Evolutionary conservation across 83 land plant genomes (phyloP).

Genomic region (Larix sibirica): DNA sequence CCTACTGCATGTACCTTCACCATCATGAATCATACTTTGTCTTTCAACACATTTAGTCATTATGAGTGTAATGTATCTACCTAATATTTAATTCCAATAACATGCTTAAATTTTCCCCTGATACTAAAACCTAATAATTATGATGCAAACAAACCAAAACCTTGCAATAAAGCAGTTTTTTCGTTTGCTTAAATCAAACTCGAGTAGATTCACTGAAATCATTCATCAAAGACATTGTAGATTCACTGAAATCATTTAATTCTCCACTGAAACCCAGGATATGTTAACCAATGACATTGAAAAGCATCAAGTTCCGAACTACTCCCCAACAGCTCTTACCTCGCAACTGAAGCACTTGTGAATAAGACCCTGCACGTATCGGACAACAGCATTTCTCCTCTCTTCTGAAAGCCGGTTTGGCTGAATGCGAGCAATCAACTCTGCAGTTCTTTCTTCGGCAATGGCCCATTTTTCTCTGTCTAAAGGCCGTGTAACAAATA

Average conservation of each 20-base stretch:
- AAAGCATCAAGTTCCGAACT: neutral
- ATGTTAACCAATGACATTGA: neutral
- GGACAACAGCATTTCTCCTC: conserved; percentile 67
- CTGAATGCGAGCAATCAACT: conserved; percentile 77
- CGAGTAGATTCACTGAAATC: neutral
- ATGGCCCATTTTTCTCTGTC: conserved; percentile 65
- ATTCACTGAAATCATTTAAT: neutral
- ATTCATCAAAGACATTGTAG: neutral
- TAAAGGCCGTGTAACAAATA: conserved; percentile 32
- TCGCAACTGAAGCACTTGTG: conserved; percentile 67
- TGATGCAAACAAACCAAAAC: neutral
- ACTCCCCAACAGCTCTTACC: conserved; percentile 25
- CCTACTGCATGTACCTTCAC: neutral
- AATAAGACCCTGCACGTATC: conserved; percentile 72
- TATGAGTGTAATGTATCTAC: too few relatives aligned
- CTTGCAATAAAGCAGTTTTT: neutral
- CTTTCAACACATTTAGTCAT: too few relatives aligned
- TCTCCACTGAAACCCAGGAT: neutral
- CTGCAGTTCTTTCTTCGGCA: conserved; percentile 77
- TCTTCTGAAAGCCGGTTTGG: conserved; percentile 71
- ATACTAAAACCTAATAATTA: neutral
- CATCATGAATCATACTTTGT: too few relatives aligned
- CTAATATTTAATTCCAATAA: too few relatives aligned
- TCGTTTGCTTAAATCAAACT: neutral
- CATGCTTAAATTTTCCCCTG: neutral